Evolutionary conservation across 129 eudicot species (phyloP).

Genomic region (Artemisia argyi): DNA sequence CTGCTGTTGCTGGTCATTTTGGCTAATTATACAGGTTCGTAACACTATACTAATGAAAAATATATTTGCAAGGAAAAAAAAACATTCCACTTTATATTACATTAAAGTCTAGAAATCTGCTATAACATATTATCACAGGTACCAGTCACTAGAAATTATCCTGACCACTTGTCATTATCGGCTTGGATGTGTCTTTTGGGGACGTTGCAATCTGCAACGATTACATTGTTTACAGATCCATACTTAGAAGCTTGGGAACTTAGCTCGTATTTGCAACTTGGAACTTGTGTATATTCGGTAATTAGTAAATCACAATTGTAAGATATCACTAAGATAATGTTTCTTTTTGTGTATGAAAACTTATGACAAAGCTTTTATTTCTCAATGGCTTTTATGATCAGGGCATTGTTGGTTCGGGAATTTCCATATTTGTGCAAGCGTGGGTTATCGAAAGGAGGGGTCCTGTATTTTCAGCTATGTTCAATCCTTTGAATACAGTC

Average conservation of each 20-base stretch:
- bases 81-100: background rate
- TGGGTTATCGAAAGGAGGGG: slow-evolving; percentile 81
- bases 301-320: slow-evolving; percentile 1
- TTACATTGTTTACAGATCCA: slow-evolving; percentile 53
- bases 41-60: too few species aligned
- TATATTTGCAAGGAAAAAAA: too few species aligned
- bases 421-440: slow-evolving; percentile 73
- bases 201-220: slow-evolving; percentile 56
- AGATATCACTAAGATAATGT: background rate
- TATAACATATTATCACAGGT: slow-evolving; percentile 48
- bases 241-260: slow-evolving; percentile 61
- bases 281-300: slow-evolving; percentile 60
- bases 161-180: slow-evolving; percentile 73
- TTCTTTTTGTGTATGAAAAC: background rate
- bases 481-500: slow-evolving; percentile 69
- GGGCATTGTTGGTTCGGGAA: slow-evolving; percentile 65
- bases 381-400: slow-evolving; percentile 4
- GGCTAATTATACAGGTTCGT: slow-evolving; percentile 82
- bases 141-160: slow-evolving; percentile 45
- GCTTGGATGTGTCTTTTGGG: slow-evolving; percentile 80
- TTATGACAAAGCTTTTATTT: background rate
- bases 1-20: slow-evolving; percentile 74
- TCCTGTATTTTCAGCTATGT: slow-evolving; percentile 83
- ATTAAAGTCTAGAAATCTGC: background rate
- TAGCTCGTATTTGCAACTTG: slow-evolving; percentile 47